phyloP scores from a whole-genome alignment of 345 rosid species.

The Brassica carinata region DNA sequence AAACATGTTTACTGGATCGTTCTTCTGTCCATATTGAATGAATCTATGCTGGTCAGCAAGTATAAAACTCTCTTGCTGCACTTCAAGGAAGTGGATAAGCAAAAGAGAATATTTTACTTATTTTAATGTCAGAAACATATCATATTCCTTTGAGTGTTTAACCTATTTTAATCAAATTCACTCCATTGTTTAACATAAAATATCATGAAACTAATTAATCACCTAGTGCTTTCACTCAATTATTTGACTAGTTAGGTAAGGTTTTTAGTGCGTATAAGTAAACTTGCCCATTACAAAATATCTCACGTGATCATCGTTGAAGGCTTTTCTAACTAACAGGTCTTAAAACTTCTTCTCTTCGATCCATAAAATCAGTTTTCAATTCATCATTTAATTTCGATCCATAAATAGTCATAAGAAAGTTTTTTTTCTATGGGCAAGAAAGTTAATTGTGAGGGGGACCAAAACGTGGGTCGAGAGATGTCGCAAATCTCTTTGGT shows the following conservation, averaged over 20 bases:
- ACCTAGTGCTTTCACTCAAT: background rate
- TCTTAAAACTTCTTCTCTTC: background rate
- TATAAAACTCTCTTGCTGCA: background rate
- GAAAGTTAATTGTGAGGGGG: constrained; percentile 5
- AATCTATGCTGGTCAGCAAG: constrained; percentile 6
- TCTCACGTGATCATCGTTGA: background rate
- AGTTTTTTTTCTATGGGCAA: background rate
- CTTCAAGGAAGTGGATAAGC: background rate
- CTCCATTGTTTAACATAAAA: background rate
- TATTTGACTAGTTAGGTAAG: background rate
- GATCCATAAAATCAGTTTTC: background rate
- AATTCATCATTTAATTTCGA: background rate
- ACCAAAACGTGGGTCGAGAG: constrained; percentile 17
- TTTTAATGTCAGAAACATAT: background rate
- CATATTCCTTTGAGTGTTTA: background rate
- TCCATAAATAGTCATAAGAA: background rate
- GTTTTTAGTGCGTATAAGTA: background rate
- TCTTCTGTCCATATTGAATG: background rate
- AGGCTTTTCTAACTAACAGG: background rate
- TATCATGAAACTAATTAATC: background rate
- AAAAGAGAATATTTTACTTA: background rate
- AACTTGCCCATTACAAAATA: background rate
- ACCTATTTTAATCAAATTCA: background rate
- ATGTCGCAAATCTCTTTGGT: background rate
- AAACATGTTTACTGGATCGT: background rate